A percentile compares a stretch with the other conserved stretches of the same genome.
phyloP scores from a whole-genome alignment of 140 eudicot species.

The Anethum foeniculum region DNA sequence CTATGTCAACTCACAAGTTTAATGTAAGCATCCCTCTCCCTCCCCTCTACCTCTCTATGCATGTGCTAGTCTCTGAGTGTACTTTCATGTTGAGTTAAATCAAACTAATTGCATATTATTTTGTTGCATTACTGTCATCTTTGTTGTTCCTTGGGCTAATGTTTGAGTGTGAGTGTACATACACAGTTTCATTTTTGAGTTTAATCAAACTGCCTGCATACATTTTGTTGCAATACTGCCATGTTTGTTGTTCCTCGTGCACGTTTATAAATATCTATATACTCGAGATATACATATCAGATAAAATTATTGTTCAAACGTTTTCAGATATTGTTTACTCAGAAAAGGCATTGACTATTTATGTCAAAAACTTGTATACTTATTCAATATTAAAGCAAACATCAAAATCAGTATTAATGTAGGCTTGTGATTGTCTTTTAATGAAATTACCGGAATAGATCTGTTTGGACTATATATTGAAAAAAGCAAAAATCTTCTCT shows the following conservation, averaged over 20 bases:
- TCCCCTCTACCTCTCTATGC: neutral
- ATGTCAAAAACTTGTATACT: neutral
- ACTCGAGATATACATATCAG: neutral
- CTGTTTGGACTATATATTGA: neutral
- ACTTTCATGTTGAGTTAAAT: neutral
- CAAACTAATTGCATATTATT: neutral
- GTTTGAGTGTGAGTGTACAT: neutral
- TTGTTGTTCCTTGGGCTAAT: neutral
- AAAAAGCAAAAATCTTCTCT: neutral
- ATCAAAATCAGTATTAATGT: neutral
- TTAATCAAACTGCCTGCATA: neutral
- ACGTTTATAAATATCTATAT: neutral
- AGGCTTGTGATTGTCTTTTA: neutral
- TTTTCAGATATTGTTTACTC: neutral
- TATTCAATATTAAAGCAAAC: neutral
- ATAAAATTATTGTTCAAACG: neutral
- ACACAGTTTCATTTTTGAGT: no score
- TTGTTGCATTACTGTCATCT: neutral
- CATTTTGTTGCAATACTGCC: neutral
- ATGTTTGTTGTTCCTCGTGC: neutral
- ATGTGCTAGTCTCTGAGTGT: neutral
- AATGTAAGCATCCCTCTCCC: slow-evolving; percentile 29
- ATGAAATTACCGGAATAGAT: neutral
- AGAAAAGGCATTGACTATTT: neutral
- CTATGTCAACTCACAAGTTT: slow-evolving; percentile 53